phyloP scores from a whole-genome alignment of 345 rosid genomes.

The Eucalyptus decipiens region DNA sequence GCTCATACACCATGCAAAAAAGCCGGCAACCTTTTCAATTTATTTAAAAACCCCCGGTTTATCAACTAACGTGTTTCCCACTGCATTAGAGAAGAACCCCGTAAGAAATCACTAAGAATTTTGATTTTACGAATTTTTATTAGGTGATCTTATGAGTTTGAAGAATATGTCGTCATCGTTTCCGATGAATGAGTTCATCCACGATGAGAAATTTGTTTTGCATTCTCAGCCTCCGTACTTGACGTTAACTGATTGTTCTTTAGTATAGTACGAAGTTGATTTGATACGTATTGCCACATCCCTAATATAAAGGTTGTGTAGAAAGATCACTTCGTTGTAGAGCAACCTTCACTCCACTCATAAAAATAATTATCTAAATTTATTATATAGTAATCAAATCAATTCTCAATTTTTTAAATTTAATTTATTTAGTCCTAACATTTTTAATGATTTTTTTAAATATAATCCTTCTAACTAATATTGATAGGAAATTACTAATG shows the following conservation, averaged over 20 bases:
- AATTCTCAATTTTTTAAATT: too few species aligned
- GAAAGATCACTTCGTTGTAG: neutral
- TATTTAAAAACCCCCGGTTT: neutral
- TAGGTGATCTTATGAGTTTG: neutral
- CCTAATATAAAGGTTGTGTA: neutral
- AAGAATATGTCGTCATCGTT: neutral
- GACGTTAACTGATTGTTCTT: neutral
- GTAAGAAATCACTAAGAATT: neutral
- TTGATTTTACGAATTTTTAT: neutral
- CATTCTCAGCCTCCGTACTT: neutral
- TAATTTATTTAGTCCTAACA: too few species aligned
- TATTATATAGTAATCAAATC: neutral
- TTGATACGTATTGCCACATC: neutral
- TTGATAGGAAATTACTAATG: neutral
- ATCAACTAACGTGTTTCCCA: neutral
- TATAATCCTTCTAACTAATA: too few species aligned
- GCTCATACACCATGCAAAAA: neutral
- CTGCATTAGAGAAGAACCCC: neutral
- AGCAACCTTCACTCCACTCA: neutral
- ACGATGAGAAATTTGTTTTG: neutral
- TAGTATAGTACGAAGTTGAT: neutral
- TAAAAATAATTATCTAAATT: too few species aligned
- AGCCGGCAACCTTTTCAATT: neutral
- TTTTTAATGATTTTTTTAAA: too few species aligned
- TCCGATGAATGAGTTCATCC: neutral